Evolutionary conservation across 345 rosid genomes (phyloP).

Genomic region (Eucalyptus cloeziana): DNA sequence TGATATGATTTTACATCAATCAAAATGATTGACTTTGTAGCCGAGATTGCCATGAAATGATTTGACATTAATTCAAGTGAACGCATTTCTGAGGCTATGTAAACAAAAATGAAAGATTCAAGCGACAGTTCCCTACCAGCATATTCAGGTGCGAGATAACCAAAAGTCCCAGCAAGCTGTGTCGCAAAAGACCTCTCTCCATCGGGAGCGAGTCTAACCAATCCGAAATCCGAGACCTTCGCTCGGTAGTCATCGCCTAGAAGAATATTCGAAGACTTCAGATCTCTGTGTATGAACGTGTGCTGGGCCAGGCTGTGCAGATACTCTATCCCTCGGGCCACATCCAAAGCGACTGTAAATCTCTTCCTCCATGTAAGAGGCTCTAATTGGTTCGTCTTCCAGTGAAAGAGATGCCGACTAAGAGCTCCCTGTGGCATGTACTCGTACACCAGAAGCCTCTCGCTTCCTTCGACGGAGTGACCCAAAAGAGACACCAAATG

Average conservation of each 20-base stretch:
- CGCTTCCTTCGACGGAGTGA: constrained; percentile 22
- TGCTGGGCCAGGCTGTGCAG: constrained; percentile 32
- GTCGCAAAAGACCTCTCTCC: constrained; percentile 34
- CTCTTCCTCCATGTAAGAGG: constrained; percentile 42
- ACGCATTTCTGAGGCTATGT: not conserved
- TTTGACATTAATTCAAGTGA: not conserved
- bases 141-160: constrained; percentile 58
- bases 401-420: constrained; percentile 35
- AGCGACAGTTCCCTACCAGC: constrained; percentile 18
- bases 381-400: constrained; percentile 13
- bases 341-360: constrained; percentile 36
- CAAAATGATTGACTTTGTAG: not conserved
- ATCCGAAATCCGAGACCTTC: constrained; percentile 48
- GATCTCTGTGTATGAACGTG: constrained; percentile 46
- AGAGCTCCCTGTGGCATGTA: constrained; percentile 44
- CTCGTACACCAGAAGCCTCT: constrained; percentile 45
- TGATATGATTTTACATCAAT: not conserved
- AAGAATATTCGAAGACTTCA: constrained; percentile 52
- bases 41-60: not conserved
- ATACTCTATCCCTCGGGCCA: constrained; percentile 50
- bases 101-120: not conserved
- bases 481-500: constrained; percentile 41
- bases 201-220: constrained; percentile 42
- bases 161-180: constrained; percentile 46
- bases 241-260: constrained; percentile 33